Conservation (phyloP, 805 yeast genomes). For the Ogataea naganishii region DNA sequence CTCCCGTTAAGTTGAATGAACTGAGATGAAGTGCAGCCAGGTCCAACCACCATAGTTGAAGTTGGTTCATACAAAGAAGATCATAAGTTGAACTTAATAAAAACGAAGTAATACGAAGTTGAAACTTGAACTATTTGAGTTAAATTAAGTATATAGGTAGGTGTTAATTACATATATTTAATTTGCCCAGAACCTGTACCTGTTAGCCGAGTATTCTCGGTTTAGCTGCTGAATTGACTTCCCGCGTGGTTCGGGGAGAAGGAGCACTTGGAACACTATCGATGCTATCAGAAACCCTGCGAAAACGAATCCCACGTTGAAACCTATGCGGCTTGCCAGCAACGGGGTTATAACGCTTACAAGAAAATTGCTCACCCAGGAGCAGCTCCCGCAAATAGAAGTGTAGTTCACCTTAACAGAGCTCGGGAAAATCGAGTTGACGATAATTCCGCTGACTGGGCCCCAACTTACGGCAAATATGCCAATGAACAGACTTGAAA, state of each 20-base stretch:
- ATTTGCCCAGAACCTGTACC: too few relatives aligned
- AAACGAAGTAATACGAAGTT: too few relatives aligned
- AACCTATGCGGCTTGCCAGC: slow-evolving; percentile 52
- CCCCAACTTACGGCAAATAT: slow-evolving; percentile 70
- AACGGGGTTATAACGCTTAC: slow-evolving; percentile 65
- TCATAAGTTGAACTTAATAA: too few relatives aligned
- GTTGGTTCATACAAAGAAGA: too few relatives aligned
- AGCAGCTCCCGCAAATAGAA: slow-evolving; percentile 49
- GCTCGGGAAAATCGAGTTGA: slow-evolving; percentile 58
- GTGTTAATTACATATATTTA: too few relatives aligned
- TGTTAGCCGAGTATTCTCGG: too few relatives aligned
- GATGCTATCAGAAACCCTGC: slow-evolving; percentile 12
- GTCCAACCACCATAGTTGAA: too few relatives aligned
- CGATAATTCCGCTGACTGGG: slow-evolving; percentile 57
- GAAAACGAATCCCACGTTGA: slow-evolving; percentile 58
- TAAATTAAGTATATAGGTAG: too few relatives aligned
- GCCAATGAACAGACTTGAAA: slow-evolving; percentile 53
- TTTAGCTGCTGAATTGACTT: slow-evolving; percentile 15
- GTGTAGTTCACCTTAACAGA: slow-evolving; percentile 47
- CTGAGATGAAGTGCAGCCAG: too few relatives aligned
- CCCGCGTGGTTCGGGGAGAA: slow-evolving; percentile 26
- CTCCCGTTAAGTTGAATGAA: slow-evolving; percentile 76
- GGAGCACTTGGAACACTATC: slow-evolving; percentile 14
- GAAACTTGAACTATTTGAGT: too few relatives aligned
- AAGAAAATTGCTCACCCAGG: slow-evolving; percentile 57